Conservation (phyloP, 2,329 filamentous ascomycete genomes). For the Fusarium scirpi region DNA sequence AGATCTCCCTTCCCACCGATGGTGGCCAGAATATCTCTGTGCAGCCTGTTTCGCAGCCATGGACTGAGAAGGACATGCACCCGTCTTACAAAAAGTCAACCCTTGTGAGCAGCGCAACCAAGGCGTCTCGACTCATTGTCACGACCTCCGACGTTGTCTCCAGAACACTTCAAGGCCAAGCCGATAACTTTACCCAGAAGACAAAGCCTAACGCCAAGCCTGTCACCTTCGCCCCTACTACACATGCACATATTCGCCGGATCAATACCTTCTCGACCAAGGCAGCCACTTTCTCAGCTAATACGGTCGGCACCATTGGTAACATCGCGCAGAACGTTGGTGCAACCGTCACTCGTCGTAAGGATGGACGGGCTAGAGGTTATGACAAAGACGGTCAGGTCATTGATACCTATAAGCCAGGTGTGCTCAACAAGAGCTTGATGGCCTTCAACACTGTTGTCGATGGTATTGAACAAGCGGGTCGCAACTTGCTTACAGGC, state of each 20-base stretch:
- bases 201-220: constrained; percentile 83
- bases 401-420: constrained; percentile 80
- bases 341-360: constrained; percentile 71
- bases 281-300: constrained; percentile 83
- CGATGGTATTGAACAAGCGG: constrained; percentile 91
- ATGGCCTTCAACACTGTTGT: constrained; percentile 97
- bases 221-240: constrained; percentile 86
- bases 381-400: constrained; percentile 78
- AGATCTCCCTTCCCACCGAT: constrained; percentile 78
- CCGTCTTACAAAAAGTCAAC: constrained; percentile 92
- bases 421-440: constrained; percentile 92
- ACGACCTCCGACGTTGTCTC: constrained; percentile 85
- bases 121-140: constrained; percentile 90
- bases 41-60: constrained; percentile 74
- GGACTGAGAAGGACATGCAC: constrained; percentile 82
- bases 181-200: constrained; percentile 83
- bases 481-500: constrained; percentile 79
- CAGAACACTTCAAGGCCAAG: constrained; percentile 80
- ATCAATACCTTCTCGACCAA: constrained; percentile 87
- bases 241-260: constrained; percentile 86
- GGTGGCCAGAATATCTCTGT: constrained; percentile 74
- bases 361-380: constrained; percentile 67
- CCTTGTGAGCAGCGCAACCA: constrained; percentile 86
- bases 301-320: constrained; percentile 86
- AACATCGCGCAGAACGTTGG: constrained; percentile 92